Evolutionary conservation across 139 green algal species (phyloP).

Genomic region (Coelastrella sp.): DNA sequence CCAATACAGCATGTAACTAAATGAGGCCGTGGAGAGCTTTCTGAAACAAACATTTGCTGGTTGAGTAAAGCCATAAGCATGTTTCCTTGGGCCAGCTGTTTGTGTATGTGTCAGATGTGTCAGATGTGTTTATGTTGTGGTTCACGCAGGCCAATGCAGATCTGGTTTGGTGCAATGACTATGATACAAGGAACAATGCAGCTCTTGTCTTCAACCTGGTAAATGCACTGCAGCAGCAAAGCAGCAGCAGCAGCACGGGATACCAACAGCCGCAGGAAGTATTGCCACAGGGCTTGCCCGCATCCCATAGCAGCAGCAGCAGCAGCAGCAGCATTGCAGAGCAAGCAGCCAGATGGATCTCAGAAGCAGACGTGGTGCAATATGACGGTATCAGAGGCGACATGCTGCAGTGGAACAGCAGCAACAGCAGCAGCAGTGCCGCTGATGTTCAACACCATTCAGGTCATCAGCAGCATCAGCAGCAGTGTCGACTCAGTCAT

Average conservation of each 20-base stretch:
- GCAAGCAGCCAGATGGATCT: slow-evolving; percentile 5
- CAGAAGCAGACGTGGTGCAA: background rate
- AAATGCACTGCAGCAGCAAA: slow-evolving; percentile 8
- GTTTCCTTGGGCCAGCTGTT: no score
- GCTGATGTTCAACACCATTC: no score
- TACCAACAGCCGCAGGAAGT: slow-evolving; percentile 16
- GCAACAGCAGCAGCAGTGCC: slow-evolving; percentile 29
- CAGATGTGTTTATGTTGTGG: no score
- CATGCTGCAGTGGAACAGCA: slow-evolving; percentile 29
- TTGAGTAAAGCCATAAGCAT: no score
- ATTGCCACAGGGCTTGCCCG: background rate
- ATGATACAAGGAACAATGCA: slow-evolving; percentile 51
- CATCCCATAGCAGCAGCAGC: slow-evolving; percentile 16
- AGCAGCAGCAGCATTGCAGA: background rate
- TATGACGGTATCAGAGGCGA: slow-evolving; percentile 25
- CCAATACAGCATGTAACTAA: no score
- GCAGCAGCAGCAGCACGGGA: slow-evolving; percentile 12
- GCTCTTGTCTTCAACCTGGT: slow-evolving; percentile 65
- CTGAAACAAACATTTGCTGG: no score
- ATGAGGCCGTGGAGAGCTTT: no score
- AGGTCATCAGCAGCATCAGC: background rate
- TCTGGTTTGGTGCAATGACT: slow-evolving; percentile 80
- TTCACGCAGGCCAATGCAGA: slow-evolving; percentile 64
- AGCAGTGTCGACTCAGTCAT: slow-evolving; percentile 46
- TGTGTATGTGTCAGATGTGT: no score